Conservation (phyloP, 106 monocot species). For the Posidonia australis region DNA sequence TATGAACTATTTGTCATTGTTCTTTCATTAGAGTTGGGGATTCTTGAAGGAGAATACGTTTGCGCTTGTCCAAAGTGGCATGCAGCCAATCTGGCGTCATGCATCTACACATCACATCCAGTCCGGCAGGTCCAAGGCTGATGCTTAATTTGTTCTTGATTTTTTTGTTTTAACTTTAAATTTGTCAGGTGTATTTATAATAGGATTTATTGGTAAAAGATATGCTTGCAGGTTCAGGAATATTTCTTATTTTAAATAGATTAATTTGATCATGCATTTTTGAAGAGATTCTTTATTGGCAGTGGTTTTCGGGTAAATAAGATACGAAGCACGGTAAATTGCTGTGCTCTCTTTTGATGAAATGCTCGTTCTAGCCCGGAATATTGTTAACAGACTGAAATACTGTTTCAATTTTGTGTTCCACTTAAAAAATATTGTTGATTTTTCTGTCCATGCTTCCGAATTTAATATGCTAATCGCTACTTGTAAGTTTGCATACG, state of each 20-base stretch:
- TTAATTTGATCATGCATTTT: too few relatives aligned
- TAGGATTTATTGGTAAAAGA: background rate
- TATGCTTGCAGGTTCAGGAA: background rate
- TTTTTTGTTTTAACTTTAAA: background rate
- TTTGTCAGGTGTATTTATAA: background rate
- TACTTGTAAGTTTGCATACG: too few relatives aligned
- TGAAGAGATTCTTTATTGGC: too few relatives aligned
- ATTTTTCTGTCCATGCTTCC: too few relatives aligned
- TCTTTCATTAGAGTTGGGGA: conserved; percentile 25
- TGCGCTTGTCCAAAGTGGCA: conserved; percentile 88
- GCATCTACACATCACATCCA: conserved; percentile 86
- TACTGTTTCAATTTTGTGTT: too few relatives aligned
- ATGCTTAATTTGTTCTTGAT: background rate
- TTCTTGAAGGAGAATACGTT: conserved; percentile 59
- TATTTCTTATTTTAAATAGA: background rate
- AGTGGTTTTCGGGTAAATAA: too few relatives aligned
- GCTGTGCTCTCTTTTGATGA: too few relatives aligned
- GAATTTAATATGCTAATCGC: too few relatives aligned
- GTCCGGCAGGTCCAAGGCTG: conserved; percentile 59
- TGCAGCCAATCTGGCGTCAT: conserved; percentile 65
- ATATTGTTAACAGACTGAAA: too few relatives aligned
- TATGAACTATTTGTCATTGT: background rate
- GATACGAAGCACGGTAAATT: too few relatives aligned
- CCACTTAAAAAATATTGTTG: too few relatives aligned
- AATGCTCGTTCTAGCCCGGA: too few relatives aligned